Percentiles rank a stretch among this genome's conserved stretches.
phyloP scores from a whole-genome alignment of 1,139 yeast genomes.

The Sporopachydermia cereana region DNA sequence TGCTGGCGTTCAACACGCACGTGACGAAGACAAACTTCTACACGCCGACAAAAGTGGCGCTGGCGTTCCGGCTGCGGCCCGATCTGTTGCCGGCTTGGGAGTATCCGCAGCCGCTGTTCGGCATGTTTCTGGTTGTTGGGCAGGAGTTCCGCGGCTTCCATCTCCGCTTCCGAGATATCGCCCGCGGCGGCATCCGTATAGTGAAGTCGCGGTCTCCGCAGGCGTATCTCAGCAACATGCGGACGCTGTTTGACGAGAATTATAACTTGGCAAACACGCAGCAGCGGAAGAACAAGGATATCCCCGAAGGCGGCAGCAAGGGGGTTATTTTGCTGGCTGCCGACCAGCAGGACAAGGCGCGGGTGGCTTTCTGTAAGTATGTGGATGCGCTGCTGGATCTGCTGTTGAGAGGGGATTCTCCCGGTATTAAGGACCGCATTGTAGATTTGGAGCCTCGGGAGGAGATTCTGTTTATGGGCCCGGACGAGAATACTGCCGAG shows the following conservation, averaged over 20 bases:
- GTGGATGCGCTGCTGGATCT: conserved; percentile 85
- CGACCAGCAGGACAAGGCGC: conserved; percentile 71
- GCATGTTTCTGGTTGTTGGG: conserved; percentile 93
- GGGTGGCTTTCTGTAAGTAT: conserved; percentile 83
- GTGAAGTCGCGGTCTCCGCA: conserved; percentile 81
- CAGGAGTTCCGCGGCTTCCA: conserved; percentile 97
- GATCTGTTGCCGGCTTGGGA: conserved; percentile 72
- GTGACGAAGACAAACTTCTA: conserved; percentile 90
- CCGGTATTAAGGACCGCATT: conserved; percentile 73
- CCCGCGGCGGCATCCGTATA: conserved; percentile 96
- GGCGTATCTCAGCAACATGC: conserved; percentile 74
- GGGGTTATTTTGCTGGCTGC: conserved; percentile 83
- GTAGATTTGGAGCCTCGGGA: conserved; percentile 76
- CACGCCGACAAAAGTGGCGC: conserved; percentile 88
- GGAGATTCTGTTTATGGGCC: conserved; percentile 93
- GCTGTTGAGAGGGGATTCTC: conserved; percentile 56
- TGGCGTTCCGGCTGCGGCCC: conserved; percentile 85
- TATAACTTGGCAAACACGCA: conserved; percentile 93
- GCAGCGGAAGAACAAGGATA: conserved; percentile 94
- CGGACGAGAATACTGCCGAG: conserved; percentile 96
- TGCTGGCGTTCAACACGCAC: conserved; percentile 74
- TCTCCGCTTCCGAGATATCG: conserved; percentile 91
- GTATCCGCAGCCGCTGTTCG: conserved; percentile 87
- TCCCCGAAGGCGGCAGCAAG: conserved; percentile 98
- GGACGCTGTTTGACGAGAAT: conserved; percentile 90